Base-by-base conservation (phyloP, 208 protist species). In the Trypanosoma platydactyli region DNA sequence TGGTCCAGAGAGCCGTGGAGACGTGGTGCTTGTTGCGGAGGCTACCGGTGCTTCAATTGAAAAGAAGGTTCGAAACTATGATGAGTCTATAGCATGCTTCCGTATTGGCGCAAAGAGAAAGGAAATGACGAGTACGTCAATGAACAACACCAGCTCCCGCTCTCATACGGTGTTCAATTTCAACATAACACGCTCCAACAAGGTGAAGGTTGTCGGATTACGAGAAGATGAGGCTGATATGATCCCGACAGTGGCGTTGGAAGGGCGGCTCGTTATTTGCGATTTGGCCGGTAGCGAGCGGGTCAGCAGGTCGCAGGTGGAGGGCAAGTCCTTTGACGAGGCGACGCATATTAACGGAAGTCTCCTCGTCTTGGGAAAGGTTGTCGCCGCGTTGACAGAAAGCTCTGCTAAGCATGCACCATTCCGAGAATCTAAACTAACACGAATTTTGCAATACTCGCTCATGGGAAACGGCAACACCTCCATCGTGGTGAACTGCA, bases 251-350 rank as follows among this genome's bases (percentile, higher is more conserved):
- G 71, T 88, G 15, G 81, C 86, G 20, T 76, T 95, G 16, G 83
- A 95, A 55, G 89, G 89, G 0, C 86, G 89, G 40, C 80, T 98
- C 18, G 97, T 98, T 49, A 72, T 99, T 44, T 98, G 98, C 58
- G 98, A 99, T 92, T 82, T 99, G 15, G 98, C 98, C 12, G 98
- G 98, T 12, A 98, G 94, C 45, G 98, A 99, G 80, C 89, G 97
- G 54, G 77, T 87, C 20, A 84, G 81, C 45, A 86, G 93, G 68
- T 98, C 98, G 3, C 81, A 91, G 12, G 89, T 94, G 1, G 86
- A 96, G 64, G 98, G 98, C 12, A 83, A 97, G 52, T 89, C 86
- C 16, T 76, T 98, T 13, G 82, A 86, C 41, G 97, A 99, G 79
- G 97, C 96, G n/a, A 89, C 76, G 13, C 84, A 98, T 81, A 99